phyloP scores from a whole-genome alignment of 352 stramenopile genomes.

The Phytophthora tentaculata region DNA sequence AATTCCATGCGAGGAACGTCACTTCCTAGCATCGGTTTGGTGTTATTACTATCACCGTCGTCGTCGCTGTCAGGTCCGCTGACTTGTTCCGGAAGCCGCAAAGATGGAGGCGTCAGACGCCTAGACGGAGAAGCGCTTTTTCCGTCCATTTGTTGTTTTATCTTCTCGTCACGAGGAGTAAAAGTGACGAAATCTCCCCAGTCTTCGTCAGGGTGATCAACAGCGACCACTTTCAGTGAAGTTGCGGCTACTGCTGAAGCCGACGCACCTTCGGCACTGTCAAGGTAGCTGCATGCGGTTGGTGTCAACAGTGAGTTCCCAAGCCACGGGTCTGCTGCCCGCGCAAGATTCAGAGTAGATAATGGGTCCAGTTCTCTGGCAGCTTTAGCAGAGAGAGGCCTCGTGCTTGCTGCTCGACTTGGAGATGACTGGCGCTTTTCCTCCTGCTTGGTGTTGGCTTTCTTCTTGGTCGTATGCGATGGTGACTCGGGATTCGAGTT shows the following conservation, averaged over 20 bases:
- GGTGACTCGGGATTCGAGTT: slow-evolving; percentile 20
- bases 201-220: slow-evolving; percentile 45
- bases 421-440: slow-evolving; percentile 23
- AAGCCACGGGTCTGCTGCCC: slow-evolving; percentile 57
- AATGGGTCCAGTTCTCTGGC: slow-evolving; percentile 60
- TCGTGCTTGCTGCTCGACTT: slow-evolving; percentile 15
- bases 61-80: slow-evolving; percentile 11
- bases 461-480: not conserved
- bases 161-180: slow-evolving; percentile 13
- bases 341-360: slow-evolving; percentile 54
- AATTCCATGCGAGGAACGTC: slow-evolving; percentile 12
- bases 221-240: slow-evolving; percentile 51
- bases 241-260: slow-evolving; percentile 27
- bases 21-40: slow-evolving; percentile 15
- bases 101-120: not conserved
- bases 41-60: slow-evolving; percentile 16
- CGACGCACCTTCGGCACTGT: slow-evolving; percentile 21
- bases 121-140: not conserved
- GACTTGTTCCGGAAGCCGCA: slow-evolving; percentile 14
- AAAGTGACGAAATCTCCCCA: slow-evolving; percentile 73
- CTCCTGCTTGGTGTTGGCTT: slow-evolving; percentile 18
- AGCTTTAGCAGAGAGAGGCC: slow-evolving; percentile 9
- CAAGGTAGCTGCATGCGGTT: slow-evolving; percentile 24
- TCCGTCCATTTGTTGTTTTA: slow-evolving; percentile 9
- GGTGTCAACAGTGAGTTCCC: slow-evolving; percentile 45